Base-by-base conservation (phyloP, 257 asterid genomes). In the Solanum etuberosum region DNA sequence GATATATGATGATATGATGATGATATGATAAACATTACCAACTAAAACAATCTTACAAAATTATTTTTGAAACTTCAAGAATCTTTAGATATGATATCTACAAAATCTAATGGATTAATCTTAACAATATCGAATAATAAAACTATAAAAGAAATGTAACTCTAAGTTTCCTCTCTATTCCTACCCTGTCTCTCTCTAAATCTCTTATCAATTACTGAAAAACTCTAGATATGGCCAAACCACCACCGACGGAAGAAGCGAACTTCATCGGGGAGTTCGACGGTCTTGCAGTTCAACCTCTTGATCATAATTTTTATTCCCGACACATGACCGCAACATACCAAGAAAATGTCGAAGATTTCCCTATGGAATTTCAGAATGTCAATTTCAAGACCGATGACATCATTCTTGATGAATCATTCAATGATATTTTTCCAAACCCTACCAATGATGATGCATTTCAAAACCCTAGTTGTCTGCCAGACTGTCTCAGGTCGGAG, bases 371-470 rank as follows among this genome's bases (percentile, higher is more conserved):
- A 34, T 68, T 65, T 74, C 88, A 32, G 38, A 89, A 86, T 34
- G 89, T 86, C 85, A 92, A 86, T 86, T 87, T 82, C 9, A 80
- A 71, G 11, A 85, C 93, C 16, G 94, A 92, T 7, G 96, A 88
- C 70, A 89, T 94, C 25, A 95, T 93, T 85, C 91, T 94, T 83
- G 94, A 94, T 85, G 92, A 93, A 85, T 90, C 93, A 35, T 91
- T 94, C 85, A 97, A 93, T 16, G 98, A 94, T 91, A 57, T 86
- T 92, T 42, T 88, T 87, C 29, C 84, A 43, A 91, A 84, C 16
- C 90, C 88, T 71, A 35, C 11, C 65, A 20, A 57, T 20, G 65
- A 57, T 20, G 65, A 20, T 20, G 25, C 65, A 57, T 7, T 57
- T 21, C 25, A 57, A 57, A 57, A 57, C n/a, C 61, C 25, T 54